Evolutionary conservation across 257 asterid species (phyloP), one percentile per base, ranked within the genome.

Genomic region (Solanum bukasovii): DNA sequence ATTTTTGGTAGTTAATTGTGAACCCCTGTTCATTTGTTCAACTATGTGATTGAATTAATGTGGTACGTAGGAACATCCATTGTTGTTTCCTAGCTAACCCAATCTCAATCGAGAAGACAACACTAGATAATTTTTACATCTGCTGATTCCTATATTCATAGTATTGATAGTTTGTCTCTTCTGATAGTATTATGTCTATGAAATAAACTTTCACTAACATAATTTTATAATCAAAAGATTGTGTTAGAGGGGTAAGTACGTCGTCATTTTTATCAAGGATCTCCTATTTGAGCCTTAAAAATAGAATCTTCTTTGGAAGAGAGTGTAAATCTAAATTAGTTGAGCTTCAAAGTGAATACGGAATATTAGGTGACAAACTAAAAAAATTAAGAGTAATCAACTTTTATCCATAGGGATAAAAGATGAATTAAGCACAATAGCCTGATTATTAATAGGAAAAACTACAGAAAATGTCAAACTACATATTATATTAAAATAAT

Each of bases 331-430:
- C 0, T 0, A 18, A 72, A 72, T 34, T 20, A 0, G 40, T 34
- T 18, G 4, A 71, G 13, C 1, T 5, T 13, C 40, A 71, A 31
- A 71, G 20, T 1, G 0, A 2, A 0, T 9, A 72, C 0, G 0
- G 1, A 70, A 7, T 70, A 70, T 13, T 3, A 29, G 3, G 3
- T 0, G 25, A 72, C 4, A 16, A 33, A 72, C 7, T 71, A 4
- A 33, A 71, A 71, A 71, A 72, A 72, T 33, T 1, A 33, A 72
- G n/a, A 16, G 42, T 71, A 31, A 16, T 16, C 13, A 14, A 7
- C 0, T 33, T 71, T 68, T 16, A 33, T 1, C 6, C 10, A 1
- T 4, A 33, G 13, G 0, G 25, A 33, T 2, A 31, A n/a, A n/a
- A 63, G 16, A 63, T 10, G 27, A 59, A 23, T 23, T 63, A 63